A percentile compares a stretch with the other conserved stretches of the same genome.
These are phyloP conservation scores for Coemansia sp. DNA, from an alignment of 192 early-diverging fungal species.

Conservation along the genomic window DNA sequence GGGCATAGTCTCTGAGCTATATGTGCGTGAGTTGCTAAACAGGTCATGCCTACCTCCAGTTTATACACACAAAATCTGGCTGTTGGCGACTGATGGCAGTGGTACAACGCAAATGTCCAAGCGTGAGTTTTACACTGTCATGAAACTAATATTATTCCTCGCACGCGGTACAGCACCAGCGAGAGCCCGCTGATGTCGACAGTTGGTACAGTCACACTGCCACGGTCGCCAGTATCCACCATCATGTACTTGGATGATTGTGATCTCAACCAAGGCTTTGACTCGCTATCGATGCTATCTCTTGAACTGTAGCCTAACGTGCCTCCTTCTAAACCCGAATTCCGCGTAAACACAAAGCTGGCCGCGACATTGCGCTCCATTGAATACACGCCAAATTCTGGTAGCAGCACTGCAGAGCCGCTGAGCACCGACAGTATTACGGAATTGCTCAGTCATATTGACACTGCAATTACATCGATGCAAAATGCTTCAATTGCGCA, in stretches of 20 bases:
- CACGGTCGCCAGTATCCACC: conserved; percentile 17
- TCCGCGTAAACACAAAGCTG: conserved; percentile 22
- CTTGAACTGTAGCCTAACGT: not conserved
- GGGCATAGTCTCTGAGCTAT: conserved; percentile 1
- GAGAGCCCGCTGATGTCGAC: conserved; percentile 5
- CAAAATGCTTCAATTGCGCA: conserved; percentile 4
- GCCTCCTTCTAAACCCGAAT: not conserved
- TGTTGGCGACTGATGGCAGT: conserved; percentile 5
- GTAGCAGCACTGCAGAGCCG: conserved; percentile 7
- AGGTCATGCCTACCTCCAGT: conserved; percentile 12
- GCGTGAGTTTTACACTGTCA: conserved; percentile 29
- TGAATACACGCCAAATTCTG: not conserved
- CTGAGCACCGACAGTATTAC: conserved; percentile 35
- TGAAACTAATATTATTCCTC: conserved; percentile 29
- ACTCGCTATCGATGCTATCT: conserved; percentile 10
- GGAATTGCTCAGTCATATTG: conserved; percentile 37
- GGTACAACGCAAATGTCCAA: conserved; percentile 10
- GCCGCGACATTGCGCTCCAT: conserved; percentile 2
- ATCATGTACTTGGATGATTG: conserved; percentile 9
- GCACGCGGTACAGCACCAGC: not conserved
- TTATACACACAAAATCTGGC: conserved; percentile 14
- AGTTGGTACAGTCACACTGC: conserved; percentile 6
- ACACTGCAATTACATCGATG: conserved; percentile 17
- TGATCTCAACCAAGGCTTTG: not conserved
- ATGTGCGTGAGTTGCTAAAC: conserved; percentile 12